Evolutionary conservation across 192 early-diverging fungal genomes (phyloP), one percentile per base, ranked within the genome.

Genomic region (Linnemannia schmuckeri): DNA sequence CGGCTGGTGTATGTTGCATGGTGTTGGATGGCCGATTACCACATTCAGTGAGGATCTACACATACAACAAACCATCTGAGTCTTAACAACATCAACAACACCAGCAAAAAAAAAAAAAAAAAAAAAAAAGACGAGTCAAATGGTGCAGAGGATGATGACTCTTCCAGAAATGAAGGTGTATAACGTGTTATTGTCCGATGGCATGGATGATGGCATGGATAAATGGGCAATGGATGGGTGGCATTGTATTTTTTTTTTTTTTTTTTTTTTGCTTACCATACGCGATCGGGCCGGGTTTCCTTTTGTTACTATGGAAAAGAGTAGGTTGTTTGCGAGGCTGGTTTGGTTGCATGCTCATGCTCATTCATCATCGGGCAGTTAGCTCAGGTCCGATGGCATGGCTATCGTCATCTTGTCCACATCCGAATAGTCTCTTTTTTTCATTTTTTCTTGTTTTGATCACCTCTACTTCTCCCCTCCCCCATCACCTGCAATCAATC

Each of bases 331-430:
- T 52, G 49, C 49, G 55, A 61, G n/a, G 55, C 55, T 61, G 55
- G 8, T 27, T 61, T 61, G 15, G 15, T 52, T 52, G 49, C 49
- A 52, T 52, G 49, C 49, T 52, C 18, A 52, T 52, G 49, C 49
- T 52, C 49, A 18, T 1, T 52, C 49, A 52, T 52, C 66, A 70
- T 70, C 69, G 69, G 33, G 13, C 69, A 70, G 20, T 2, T 38
- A 70, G 69, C 55, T 61, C 55, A 61, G n/a, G 55, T 61, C 55
- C n/a, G n/a, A 61, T 61, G 55, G 55, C 55, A 61, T 61, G 55
- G n/a, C 7, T 12, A 61, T 61, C 55, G 55, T 61, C 55, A 61
- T 61, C 55, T 5, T 6, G 54, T 57, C 54, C 54, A 57, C 54
- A 8, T n/a, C 24, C 24, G 54, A 57, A n/a, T 37, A 35, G 44